Percentiles rank a stretch among this genome's conserved stretches.
Conservation (phyloP, 2,329 filamentous ascomycete genomes). For the Podosphaera xanthii region DNA sequence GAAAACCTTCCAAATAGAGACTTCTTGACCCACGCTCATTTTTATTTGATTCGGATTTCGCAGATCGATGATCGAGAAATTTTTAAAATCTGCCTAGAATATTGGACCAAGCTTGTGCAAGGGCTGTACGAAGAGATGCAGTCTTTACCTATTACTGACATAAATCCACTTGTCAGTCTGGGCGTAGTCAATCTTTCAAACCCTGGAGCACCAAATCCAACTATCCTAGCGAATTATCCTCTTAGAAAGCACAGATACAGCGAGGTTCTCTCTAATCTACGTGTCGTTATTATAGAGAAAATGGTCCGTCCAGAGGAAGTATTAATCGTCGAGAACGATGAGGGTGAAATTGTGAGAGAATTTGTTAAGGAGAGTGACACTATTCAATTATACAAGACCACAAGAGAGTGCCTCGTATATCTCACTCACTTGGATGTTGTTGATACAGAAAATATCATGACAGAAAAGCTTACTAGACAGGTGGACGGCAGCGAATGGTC, state of each 20-base stretch:
- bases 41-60: conserved; percentile 93
- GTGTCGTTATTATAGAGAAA: conserved; percentile 98
- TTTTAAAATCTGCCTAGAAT: conserved; percentile 97
- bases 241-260: conserved; percentile 96
- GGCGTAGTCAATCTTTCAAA: conserved; percentile 46
- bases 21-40: conserved; percentile 86
- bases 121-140: conserved; percentile 99
- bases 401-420: conserved; percentile 88
- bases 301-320: conserved; percentile 98
- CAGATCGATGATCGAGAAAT: conserved; percentile 98
- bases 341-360: conserved; percentile 94
- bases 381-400: conserved; percentile 97
- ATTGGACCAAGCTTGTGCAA: conserved; percentile 96
- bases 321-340: conserved; percentile 96
- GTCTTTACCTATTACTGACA: conserved; percentile 72
- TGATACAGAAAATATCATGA: conserved; percentile 98
- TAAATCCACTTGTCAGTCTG: conserved; percentile 73
- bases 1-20: conserved; percentile 91
- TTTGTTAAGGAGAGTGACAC: conserved; percentile 99
- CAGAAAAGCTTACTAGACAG: conserved; percentile 85
- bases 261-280: conserved; percentile 78
- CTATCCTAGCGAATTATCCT: conserved; percentile 68
- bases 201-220: conserved; percentile 66
- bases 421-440: conserved; percentile 92
- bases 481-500: conserved; percentile 95